Conservation (phyloP, 75 land plant species). For the Picea sitchensis region DNA sequence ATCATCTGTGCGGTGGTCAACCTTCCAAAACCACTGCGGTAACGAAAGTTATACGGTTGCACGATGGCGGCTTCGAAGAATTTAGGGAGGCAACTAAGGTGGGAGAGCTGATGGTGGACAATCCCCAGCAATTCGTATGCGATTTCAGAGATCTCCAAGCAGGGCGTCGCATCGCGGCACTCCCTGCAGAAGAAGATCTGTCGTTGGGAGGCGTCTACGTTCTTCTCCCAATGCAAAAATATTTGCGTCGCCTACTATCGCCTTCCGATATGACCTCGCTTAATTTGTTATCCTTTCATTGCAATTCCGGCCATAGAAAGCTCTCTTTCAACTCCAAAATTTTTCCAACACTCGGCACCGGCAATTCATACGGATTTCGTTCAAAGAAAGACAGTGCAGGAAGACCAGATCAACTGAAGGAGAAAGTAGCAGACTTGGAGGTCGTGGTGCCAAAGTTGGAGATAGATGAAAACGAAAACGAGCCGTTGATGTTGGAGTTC, state of each 20-base stretch:
- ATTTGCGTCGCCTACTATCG: constrained; percentile 39
- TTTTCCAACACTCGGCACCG: neutral
- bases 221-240: constrained; percentile 55
- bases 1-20: no score
- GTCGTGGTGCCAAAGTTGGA: no score
- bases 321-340: neutral
- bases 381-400: no score
- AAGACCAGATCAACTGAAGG: no score
- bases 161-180: constrained; percentile 32
- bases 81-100: constrained; percentile 27
- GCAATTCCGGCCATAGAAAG: neutral
- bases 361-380: no score
- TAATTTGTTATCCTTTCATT: neutral
- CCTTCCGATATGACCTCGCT: constrained; percentile 29
- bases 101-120: constrained; percentile 55
- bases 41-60: no score
- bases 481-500: no score
- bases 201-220: constrained; percentile 34
- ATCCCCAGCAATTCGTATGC: constrained; percentile 53
- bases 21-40: no score
- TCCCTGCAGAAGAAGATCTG: constrained; percentile 42
- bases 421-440: no score
- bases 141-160: constrained; percentile 28
- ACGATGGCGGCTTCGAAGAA: constrained; percentile 30
- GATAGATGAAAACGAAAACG: no score